phyloP scores from a whole-genome alignment of 495 filamentous ascomycete genomes.

The Penicillium turbatum region DNA sequence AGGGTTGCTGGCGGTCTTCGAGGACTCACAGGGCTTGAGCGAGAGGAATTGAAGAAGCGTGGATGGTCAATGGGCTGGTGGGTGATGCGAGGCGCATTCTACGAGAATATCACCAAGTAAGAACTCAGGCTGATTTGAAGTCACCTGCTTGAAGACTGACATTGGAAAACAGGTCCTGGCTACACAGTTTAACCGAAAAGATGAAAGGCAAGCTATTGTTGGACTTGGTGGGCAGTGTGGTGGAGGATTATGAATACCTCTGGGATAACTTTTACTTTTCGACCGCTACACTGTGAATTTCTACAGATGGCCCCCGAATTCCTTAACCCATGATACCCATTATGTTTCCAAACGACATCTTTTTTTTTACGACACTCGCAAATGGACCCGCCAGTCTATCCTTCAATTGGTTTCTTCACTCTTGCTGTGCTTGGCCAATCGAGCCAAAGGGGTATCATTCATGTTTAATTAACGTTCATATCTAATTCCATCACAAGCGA shows the following conservation, averaged over 20 bases:
- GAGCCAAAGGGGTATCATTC: conserved; percentile 24
- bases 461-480: conserved; percentile 23
- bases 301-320: not conserved
- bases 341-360: conserved; percentile 9
- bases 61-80: conserved; percentile 93
- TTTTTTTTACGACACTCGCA: conserved; percentile 5
- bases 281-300: conserved; percentile 57
- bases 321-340: conserved; percentile 26
- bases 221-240: conserved; percentile 70
- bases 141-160: conserved; percentile 27
- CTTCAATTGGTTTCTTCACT: conserved; percentile 13
- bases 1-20: conserved; percentile 61
- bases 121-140: not conserved
- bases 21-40: conserved; percentile 76
- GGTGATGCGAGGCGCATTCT: conserved; percentile 91
- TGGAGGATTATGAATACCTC: conserved; percentile 94
- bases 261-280: conserved; percentile 98
- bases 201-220: conserved; percentile 73
- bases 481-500: conserved; percentile 5
- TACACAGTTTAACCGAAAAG: conserved; percentile 57
- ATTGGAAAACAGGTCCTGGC: conserved; percentile 45
- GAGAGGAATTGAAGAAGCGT: conserved; percentile 77
- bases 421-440: not conserved
- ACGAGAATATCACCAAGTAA: conserved; percentile 86
- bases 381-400: not conserved